A percentile compares a stretch with the other conserved stretches of the same genome.
Conservation (phyloP, 192 early-diverging fungal species). For the Geranomyces michiganensis region DNA sequence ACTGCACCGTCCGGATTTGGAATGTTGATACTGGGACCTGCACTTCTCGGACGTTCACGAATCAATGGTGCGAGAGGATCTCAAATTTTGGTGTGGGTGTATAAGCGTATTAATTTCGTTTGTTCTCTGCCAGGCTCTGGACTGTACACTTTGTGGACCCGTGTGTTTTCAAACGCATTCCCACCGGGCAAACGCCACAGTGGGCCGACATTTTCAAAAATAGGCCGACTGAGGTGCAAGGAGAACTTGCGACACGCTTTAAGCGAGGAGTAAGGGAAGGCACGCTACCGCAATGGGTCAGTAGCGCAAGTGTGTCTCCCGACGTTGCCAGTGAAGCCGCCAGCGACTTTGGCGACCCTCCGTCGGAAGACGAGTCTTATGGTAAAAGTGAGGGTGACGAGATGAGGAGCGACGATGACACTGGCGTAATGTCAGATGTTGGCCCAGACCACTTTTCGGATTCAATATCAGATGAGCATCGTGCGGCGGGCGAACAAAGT, state of each 20-base stretch:
- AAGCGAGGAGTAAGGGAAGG: background rate
- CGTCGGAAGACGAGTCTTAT: background rate
- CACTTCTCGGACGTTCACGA: background rate
- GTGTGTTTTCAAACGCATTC: constrained; percentile 17
- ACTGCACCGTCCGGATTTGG: constrained; percentile 31
- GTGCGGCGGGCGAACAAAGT: too few species aligned
- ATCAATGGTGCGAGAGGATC: constrained; percentile 11
- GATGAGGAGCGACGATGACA: too few species aligned
- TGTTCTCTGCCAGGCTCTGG: constrained; percentile 26
- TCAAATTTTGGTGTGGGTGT: too few species aligned
- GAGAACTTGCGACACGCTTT: background rate
- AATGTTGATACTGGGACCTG: constrained; percentile 15
- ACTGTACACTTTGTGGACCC: constrained; percentile 8
- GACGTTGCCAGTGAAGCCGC: background rate
- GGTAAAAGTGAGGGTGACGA: too few species aligned
- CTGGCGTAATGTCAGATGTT: too few species aligned
- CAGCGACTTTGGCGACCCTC: background rate
- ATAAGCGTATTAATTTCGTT: too few species aligned
- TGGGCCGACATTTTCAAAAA: constrained; percentile 7
- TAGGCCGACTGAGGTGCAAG: background rate
- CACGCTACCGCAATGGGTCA: background rate
- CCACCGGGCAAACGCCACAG: constrained; percentile 2
- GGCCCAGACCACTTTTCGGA: too few species aligned
- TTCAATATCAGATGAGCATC: too few species aligned
- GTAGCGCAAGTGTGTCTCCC: background rate